These are phyloP conservation scores for Turnera subulata DNA, from an alignment of 345 rosid species.

Conservation along the genomic window DNA sequence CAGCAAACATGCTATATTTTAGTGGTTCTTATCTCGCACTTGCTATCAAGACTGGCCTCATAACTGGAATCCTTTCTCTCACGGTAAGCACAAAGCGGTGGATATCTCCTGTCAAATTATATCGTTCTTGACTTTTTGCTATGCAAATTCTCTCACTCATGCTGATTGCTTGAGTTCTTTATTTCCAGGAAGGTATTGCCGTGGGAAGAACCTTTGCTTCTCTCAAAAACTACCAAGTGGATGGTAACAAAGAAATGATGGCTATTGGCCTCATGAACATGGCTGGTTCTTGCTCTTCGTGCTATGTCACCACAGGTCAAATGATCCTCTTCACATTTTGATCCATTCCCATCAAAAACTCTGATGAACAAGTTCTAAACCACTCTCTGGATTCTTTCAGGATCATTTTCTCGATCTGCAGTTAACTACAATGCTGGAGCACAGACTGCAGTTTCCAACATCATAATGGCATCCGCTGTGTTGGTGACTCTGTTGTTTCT, in stretches of 20 bases:
- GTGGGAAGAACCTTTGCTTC: conserved; percentile 97
- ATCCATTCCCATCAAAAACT: not conserved
- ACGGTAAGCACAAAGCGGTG: conserved; percentile 70
- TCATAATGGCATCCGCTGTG: conserved; percentile 79
- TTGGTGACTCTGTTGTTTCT: conserved; percentile 84
- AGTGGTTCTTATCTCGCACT: conserved; percentile 54
- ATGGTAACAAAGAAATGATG: conserved; percentile 98
- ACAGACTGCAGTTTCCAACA: conserved; percentile 73
- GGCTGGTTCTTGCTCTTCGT: conserved; percentile 90
- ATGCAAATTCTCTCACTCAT: not conserved
- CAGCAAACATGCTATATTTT: conserved; percentile 69
- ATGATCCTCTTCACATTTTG: not conserved
- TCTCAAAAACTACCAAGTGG: conserved; percentile 78
- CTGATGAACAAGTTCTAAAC: conserved; percentile 4
- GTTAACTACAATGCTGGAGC: conserved; percentile 95
- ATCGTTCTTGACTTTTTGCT: not conserved
- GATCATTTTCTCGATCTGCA: conserved; percentile 93
- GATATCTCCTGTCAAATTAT: not conserved
- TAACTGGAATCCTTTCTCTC: conserved; percentile 84
- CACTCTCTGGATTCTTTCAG: conserved; percentile 32
- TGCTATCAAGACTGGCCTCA: conserved; percentile 78
- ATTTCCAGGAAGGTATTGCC: conserved; percentile 88
- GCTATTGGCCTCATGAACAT: conserved; percentile 96
- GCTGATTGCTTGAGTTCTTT: not conserved
- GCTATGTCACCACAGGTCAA: conserved; percentile 85